These are phyloP conservation scores for Bacidia rubella DNA, from an alignment of 495 filamentous ascomycete species.

Conservation along the genomic window DNA sequence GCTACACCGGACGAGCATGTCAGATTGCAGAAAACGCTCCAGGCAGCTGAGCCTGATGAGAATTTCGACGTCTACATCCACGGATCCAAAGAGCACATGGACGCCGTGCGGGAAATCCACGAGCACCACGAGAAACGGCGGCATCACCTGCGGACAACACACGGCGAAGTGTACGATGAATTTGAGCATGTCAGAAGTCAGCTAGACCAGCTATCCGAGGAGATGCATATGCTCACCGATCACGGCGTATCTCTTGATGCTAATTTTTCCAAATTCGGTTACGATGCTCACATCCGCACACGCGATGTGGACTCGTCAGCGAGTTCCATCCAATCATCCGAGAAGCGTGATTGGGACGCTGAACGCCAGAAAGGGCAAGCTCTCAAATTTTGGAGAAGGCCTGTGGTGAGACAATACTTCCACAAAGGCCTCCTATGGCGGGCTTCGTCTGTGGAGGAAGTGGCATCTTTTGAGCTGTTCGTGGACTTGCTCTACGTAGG, in stretches of 20 bases:
- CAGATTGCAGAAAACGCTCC: conserved; percentile 26
- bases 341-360: conserved; percentile 30
- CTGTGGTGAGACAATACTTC: conserved; percentile 45
- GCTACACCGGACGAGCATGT: conserved; percentile 37
- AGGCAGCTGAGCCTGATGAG: conserved; percentile 24
- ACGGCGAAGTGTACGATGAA: conserved; percentile 35
- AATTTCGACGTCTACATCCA: conserved; percentile 40
- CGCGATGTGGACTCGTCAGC: conserved; percentile 18
- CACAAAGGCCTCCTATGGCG: conserved; percentile 48
- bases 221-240: conserved; percentile 39
- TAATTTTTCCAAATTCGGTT: conserved; percentile 46
- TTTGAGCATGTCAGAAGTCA: conserved; percentile 36
- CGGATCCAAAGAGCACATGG: conserved; percentile 27
- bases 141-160: conserved; percentile 27
- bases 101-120: conserved; percentile 34
- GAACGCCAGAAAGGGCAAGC: conserved; percentile 29
- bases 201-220: conserved; percentile 32
- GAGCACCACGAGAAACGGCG: conserved; percentile 34
- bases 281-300: conserved; percentile 36
- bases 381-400: conserved; percentile 41
- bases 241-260: conserved; percentile 38
- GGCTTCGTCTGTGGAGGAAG: conserved; percentile 34
- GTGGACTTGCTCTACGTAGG: conserved; percentile 39
- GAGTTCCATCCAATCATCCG: conserved; percentile 15
- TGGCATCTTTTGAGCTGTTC: conserved; percentile 46